Base-by-base conservation (phyloP, 2,329 filamentous ascomycete genomes). In the Ophiostoma triangulosporum region DNA sequence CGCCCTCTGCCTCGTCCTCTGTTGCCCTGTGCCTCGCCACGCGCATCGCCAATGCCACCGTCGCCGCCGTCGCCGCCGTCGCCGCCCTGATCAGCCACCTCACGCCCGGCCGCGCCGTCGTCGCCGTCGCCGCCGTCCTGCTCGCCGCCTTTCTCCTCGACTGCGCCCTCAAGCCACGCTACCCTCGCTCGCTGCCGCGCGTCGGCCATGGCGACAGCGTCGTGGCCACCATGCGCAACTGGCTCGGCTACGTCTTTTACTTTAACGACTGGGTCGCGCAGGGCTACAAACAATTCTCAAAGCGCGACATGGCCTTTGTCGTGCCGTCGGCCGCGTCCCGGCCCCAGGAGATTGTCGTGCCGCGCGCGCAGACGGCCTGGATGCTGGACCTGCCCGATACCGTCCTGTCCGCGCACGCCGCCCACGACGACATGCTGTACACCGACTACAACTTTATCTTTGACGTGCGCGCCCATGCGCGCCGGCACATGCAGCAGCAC, bases 301-400 rank as follows among this genome's bases (percentile, higher is more conserved):
- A 70, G 51, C 62, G 67, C 3, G 66, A 64, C 31, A 61, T 64
- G 45, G 63, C 71, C 0, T 74, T 73, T 50, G 63, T 73, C 14
- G 64, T 70, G 0, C 71, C 71, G 1, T 64, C 69, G 0, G 65
- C 69, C 4, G 64, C 71, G 1, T 67, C 67, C 7, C 65, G 68
- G 2, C 65, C 69, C 1, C 63, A 68, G 22, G 71, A 74, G 45
- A 67, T 75, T 36, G 66, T 75, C 50, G 62, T 75, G 4, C 72
- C 72, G 2, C 64, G 63, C 3, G 67, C 65, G 0, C 69, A 73
- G 59, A 67, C 70, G 8, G 60, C 63, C 8, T 75, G 72, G 72
- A 66, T 74, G 61, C 66, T 74, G 55, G 69, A 72, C 40, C 68
- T 71, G 57, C 71, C 72, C n/a, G 72, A 74, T 53, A 59, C 61